A percentile compares a stretch with the other conserved stretches of the same genome.
phyloP scores from a whole-genome alignment of 768 basidiomycete genomes.

The Tubosaeta sp. region DNA sequence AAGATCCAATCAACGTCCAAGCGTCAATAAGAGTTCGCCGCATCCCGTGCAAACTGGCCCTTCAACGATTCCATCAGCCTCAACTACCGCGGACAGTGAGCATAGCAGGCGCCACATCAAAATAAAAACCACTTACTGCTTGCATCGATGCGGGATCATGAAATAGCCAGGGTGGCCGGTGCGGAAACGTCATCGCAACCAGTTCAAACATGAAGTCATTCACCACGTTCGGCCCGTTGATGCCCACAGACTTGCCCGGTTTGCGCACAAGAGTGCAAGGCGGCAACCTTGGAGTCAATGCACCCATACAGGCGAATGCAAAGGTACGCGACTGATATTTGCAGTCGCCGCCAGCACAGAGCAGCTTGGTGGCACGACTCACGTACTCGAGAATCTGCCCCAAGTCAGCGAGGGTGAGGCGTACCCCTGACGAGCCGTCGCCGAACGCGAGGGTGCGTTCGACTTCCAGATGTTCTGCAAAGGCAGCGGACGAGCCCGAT shows the following conservation, averaged over 20 bases:
- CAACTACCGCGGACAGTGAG: not conserved
- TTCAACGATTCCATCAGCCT: not conserved
- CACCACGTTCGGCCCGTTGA: not conserved
- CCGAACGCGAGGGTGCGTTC: slow-evolving; percentile 13
- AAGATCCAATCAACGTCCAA: no score
- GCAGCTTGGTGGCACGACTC: slow-evolving; percentile 1
- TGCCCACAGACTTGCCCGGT: not conserved
- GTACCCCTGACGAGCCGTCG: not conserved
- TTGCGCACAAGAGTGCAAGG: not conserved
- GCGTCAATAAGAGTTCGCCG: not conserved
- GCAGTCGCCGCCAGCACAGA: slow-evolving; percentile 10
- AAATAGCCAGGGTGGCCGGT: not conserved
- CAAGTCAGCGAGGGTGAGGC: slow-evolving; percentile 3
- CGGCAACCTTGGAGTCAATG: slow-evolving; percentile 5
- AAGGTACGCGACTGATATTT: slow-evolving; percentile 16
- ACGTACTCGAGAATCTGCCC: slow-evolving; percentile 7
- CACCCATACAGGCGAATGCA: slow-evolving; percentile 8
- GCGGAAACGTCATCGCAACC: not conserved
- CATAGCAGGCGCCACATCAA: not conserved
- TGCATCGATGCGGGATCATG: not conserved
- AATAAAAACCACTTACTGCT: not conserved
- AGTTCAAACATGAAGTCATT: not conserved
- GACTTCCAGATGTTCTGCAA: slow-evolving; percentile 5
- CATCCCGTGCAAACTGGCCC: not conserved
- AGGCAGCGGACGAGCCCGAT: not conserved